phyloP scores from a whole-genome alignment of 208 protist genomes.

The Wallacemonas collosoma region DNA sequence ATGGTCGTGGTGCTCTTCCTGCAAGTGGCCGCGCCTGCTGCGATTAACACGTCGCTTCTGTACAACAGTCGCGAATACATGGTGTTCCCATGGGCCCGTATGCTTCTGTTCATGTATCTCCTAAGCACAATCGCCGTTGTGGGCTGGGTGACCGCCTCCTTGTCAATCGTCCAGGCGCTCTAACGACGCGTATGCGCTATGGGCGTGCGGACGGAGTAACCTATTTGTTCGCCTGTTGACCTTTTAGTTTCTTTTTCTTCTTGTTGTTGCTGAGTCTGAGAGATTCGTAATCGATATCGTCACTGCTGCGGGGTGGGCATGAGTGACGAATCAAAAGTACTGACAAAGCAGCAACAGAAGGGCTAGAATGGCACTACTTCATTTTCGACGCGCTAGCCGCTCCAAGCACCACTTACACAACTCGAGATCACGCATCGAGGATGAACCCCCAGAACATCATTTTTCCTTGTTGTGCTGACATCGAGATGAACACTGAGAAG shows the following conservation, averaged over 20 bases:
- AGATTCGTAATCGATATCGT: no score
- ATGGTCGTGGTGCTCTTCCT: conserved; percentile 75
- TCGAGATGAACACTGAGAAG: no score
- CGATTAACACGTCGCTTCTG: conserved; percentile 75
- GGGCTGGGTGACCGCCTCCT: conserved; percentile 55
- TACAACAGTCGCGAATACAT: conserved; percentile 71
- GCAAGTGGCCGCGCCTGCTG: conserved; percentile 68
- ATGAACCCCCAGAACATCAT: no score
- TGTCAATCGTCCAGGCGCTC: conserved; percentile 40
- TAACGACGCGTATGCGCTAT: neutral
- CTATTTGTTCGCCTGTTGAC: conserved; percentile 1
- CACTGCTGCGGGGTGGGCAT: no score
- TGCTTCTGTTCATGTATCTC: conserved; percentile 84
- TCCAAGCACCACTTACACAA: no score
- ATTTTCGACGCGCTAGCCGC: no score
- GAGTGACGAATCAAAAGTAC: conserved; percentile 1
- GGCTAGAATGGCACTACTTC: no score
- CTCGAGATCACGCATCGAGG: no score
- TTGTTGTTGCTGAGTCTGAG: neutral
- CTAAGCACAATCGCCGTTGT: conserved; percentile 58
- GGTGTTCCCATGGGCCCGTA: conserved; percentile 66
- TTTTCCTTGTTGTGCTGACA: neutral
- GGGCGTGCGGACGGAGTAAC: no score
- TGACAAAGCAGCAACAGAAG: no score
- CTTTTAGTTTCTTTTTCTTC: conserved; percentile 14